Evolutionary conservation across 352 stramenopile genomes (phyloP).

Genomic region (Paralagenidium karlingii): DNA sequence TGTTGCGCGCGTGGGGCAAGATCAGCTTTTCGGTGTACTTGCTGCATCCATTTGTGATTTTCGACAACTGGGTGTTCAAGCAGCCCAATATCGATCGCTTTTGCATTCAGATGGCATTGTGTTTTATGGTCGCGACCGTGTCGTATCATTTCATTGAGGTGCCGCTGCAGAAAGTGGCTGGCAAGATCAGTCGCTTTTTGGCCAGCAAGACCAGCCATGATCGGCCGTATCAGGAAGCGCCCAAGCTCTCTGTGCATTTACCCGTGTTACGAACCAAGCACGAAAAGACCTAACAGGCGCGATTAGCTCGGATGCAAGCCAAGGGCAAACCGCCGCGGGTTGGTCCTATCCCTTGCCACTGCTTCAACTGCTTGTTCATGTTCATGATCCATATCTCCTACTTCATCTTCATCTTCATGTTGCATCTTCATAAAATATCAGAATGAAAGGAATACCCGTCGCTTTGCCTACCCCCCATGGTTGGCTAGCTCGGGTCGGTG

Average conservation of each 20-base stretch:
- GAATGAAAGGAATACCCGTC: no score
- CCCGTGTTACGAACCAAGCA: no score
- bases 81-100: no score
- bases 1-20: constrained; percentile 26
- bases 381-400: background rate
- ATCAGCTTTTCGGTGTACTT: constrained; percentile 37
- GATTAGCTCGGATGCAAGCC: background rate
- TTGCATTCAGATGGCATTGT: constrained; percentile 1
- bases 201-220: no score
- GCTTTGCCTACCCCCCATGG: background rate
- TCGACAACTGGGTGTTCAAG: constrained; percentile 11
- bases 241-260: no score
- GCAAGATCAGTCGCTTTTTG: background rate
- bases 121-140: constrained; percentile 1
- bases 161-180: constrained; percentile 4
- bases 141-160: constrained; percentile 4
- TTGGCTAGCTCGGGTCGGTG: constrained; percentile 8
- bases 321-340: no score
- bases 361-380: no score
- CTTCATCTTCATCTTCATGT: background rate
- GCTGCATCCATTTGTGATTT: constrained; percentile 24
- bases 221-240: no score
- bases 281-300: no score
- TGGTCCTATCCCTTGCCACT: no score
- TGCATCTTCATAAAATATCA: background rate